phyloP scores from a whole-genome alignment of 129 eudicot genomes.

The Pittosporum tobira region DNA sequence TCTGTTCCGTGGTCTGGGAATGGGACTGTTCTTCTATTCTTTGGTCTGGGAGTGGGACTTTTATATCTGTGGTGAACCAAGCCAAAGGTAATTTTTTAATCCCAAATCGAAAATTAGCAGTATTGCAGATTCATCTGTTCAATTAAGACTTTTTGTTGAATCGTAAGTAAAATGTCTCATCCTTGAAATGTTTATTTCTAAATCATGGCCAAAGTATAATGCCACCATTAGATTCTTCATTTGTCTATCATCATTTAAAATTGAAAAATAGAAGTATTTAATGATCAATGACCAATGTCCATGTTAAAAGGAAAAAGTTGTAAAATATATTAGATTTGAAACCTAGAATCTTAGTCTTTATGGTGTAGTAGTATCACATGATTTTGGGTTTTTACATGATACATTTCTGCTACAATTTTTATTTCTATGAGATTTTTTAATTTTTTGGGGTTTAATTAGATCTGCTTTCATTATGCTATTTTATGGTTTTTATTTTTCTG shows the following conservation, averaged over 20 bases:
- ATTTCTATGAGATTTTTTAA: not conserved
- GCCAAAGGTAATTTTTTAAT: conserved; percentile 2
- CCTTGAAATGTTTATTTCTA: not conserved
- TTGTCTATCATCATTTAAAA: no score
- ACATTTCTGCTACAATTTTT: not conserved
- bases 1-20: no score
- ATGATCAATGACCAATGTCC: no score
- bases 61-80: not conserved
- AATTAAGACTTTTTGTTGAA: conserved; percentile 19
- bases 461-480: not conserved
- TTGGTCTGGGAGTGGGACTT: not conserved
- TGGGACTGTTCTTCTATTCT: conserved; percentile 1
- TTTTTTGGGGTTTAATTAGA: not conserved
- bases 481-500: not conserved
- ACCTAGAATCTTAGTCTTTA: no score
- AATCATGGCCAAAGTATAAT: conserved; percentile 2
- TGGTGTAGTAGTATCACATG: no score
- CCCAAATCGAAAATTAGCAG: conserved; percentile 26
- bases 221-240: not conserved
- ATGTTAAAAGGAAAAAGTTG: no score
- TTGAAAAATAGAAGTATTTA: no score
- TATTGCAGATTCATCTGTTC: conserved; percentile 26
- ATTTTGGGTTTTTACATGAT: not conserved
- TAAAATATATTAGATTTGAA: no score
- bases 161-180: not conserved